phyloP scores from a whole-genome alignment of 225 moss, liverwort and hornwort genomes.

The Neckera pumila region DNA sequence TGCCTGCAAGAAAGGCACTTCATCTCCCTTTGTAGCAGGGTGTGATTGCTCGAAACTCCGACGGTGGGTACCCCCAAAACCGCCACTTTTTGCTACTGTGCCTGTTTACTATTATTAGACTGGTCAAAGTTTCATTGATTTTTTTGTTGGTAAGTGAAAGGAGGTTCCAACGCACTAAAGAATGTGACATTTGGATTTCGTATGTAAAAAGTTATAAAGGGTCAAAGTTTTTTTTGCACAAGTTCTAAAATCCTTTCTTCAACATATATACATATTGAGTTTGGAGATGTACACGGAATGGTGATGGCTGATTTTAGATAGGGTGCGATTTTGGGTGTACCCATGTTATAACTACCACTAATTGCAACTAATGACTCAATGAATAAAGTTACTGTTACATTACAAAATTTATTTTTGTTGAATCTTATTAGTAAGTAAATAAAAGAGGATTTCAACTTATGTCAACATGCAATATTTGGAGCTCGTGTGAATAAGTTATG shows the following conservation, averaged over 20 bases:
- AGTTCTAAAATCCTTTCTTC: not conserved
- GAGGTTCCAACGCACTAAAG: too few species aligned
- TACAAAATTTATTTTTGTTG: not conserved
- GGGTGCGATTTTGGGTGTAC: fast-evolving
- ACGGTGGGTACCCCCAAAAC: not conserved
- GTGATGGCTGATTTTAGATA: fast-evolving
- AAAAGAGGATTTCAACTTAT: not conserved
- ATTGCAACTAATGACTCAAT: not conserved
- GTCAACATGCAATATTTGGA: not conserved
- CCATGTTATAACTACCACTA: fast-evolving
- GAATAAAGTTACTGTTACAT: not conserved
- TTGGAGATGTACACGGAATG: not conserved
- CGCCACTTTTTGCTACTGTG: not conserved
- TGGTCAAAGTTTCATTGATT: not conserved
- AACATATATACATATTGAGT: not conserved
- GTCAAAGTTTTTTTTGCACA: not conserved
- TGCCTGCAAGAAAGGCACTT: not conserved
- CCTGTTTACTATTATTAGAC: too few species aligned
- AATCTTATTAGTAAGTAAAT: not conserved
- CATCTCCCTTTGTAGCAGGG: not conserved
- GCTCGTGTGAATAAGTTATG: not conserved
- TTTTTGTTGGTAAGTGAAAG: not conserved
- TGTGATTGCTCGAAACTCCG: not conserved
- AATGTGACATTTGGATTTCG: fast-evolving
- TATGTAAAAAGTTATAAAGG: not conserved